Evolutionary conservation across 352 stramenopile genomes (phyloP).

Genomic region (Phytophthora cactorum): DNA sequence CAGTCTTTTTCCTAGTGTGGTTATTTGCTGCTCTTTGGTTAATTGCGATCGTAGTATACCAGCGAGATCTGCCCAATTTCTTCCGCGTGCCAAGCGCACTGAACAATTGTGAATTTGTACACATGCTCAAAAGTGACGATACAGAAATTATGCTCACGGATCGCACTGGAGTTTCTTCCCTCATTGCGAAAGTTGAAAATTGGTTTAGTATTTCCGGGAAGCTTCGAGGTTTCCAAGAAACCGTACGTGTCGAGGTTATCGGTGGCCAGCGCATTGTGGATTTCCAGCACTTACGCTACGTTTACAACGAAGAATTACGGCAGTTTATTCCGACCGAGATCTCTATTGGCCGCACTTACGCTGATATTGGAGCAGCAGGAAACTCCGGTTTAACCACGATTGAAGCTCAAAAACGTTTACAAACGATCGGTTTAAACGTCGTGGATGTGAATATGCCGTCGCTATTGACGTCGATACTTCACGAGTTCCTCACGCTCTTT

Average conservation of each 20-base stretch:
- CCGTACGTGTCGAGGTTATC: constrained; percentile 29
- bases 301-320: constrained; percentile 34
- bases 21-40: constrained; percentile 36
- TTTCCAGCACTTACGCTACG: constrained; percentile 57
- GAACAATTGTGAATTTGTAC: constrained; percentile 37
- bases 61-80: constrained; percentile 41
- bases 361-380: constrained; percentile 19
- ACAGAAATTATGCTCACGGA: constrained; percentile 43
- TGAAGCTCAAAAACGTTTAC: constrained; percentile 27
- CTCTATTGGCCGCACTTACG: constrained; percentile 31
- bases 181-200: constrained; percentile 39
- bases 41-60: constrained; percentile 29
- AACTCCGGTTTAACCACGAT: constrained; percentile 14
- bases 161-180: constrained; percentile 30
- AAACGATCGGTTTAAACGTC: constrained; percentile 36
- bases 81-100: constrained; percentile 36
- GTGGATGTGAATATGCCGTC: constrained; percentile 54
- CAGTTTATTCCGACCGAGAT: constrained; percentile 42
- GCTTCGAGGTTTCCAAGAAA: constrained; percentile 37
- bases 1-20: constrained; percentile 47
- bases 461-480: constrained; percentile 32
- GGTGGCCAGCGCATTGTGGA: constrained; percentile 33
- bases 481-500: constrained; percentile 52
- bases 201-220: constrained; percentile 25
- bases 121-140: constrained; percentile 40